Base-by-base conservation (phyloP, 2,329 filamentous ascomycete species). In the Tolypocladium tundrense region DNA sequence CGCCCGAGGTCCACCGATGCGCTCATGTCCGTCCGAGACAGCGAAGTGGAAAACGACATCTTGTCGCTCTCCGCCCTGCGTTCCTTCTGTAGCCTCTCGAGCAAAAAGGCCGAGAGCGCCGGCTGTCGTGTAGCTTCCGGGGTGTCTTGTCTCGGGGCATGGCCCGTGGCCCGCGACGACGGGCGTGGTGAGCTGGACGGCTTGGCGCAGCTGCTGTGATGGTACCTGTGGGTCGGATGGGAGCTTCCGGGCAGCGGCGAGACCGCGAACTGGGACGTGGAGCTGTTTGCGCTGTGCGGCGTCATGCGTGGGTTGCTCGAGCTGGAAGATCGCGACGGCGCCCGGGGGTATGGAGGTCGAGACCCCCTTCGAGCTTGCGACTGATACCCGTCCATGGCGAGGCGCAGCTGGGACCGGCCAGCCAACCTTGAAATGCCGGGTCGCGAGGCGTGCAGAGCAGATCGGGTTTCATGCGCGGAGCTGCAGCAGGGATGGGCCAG, bases 21-120 rank as follows among this genome's bases (percentile, higher is more conserved):
- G 53, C 68, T 72, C 61, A 75, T 68, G 27, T 76, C 74, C 8
- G 69, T 68, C 55, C 71, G 72, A 13, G 69, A 62, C 37, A 73
- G 72, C 4, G 73, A 66, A 7, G 66, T 59, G 11, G 69, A 60
- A 33, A 64, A 68, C 21, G 70, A 58, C 3, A 64, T 64, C 52
- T 75, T 75, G 45, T 80, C 78, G 54, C 72, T 74, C 62, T 83
- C 81, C 0, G 74, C 73, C 56, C 70, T 76, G 40, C 81, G 75
- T 62, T 81, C 78, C 35, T 72, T 77, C 53, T 78, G 75, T n/a
- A 85, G 69, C 60, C 75, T 79, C 64, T 84, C 81, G 53, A 82
- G 81, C 2, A 85, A 70, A 55, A 83, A 79, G 19, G 71, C 76
- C 0, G 82, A 84, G 16, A 78, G 69, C 0, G 73, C 72, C 33